Percentiles rank a stretch among this genome's conserved stretches.
Evolutionary conservation across 2,329 filamentous ascomycete genomes (phyloP).

Genomic region (Fusarium sp.): DNA sequence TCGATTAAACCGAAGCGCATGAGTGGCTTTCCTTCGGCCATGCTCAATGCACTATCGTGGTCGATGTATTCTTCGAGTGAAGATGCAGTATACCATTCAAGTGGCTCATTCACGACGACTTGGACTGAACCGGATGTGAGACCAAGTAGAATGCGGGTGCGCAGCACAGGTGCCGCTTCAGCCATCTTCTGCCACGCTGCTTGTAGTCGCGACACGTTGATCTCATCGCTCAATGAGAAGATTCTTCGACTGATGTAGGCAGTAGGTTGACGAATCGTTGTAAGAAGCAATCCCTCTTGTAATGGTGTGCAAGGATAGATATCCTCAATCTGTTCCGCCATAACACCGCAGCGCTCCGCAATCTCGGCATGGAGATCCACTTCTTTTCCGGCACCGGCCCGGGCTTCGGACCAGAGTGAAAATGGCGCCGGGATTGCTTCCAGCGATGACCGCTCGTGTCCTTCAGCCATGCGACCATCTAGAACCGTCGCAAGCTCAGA

Average conservation of each 20-base stretch:
- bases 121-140: neutral
- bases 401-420: neutral
- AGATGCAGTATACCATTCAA: neutral
- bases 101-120: neutral
- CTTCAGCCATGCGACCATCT: rapidly evolving
- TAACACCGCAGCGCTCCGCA: neutral
- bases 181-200: conserved; percentile 8
- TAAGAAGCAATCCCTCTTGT: neutral
- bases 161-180: neutral
- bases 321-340: conserved; percentile 4
- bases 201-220: neutral
- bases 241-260: neutral
- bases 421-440: neutral
- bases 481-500: neutral
- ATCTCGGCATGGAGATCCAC: neutral
- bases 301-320: conserved; percentile 3
- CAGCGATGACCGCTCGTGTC: neutral
- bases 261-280: neutral
- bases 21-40: neutral
- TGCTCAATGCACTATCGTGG: neutral
- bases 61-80: neutral
- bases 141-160: neutral
- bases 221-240: neutral
- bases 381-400: neutral
- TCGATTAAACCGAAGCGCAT: neutral